Percentiles rank a stretch among this genome's conserved stretches.
Conservation (phyloP, 176 grass and related monocot genomes). For the Avena eriantha region DNA sequence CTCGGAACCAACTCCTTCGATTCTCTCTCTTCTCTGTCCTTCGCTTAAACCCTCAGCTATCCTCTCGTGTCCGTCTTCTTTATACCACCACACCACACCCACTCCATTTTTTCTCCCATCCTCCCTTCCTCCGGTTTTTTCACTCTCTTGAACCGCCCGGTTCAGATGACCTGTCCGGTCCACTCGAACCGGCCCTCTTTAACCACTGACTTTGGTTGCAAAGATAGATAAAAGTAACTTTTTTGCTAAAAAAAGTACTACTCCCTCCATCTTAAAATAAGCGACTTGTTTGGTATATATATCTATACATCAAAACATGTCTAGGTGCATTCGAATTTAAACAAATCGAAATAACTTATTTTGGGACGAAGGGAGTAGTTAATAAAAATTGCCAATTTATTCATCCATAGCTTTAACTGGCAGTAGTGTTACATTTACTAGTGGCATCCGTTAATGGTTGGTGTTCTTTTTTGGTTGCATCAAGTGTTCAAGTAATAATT, state of each 20-base stretch:
- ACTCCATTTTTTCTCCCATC: neutral
- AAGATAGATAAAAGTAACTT: too few species aligned
- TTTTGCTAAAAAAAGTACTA: too few species aligned
- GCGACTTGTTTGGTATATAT: too few species aligned
- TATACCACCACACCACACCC: constrained; percentile 39
- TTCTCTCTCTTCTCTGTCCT: neutral
- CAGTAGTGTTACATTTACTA: too few species aligned
- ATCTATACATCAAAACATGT: too few species aligned
- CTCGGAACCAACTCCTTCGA: constrained; percentile 28
- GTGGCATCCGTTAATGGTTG: too few species aligned
- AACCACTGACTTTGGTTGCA: neutral
- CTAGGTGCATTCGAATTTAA: too few species aligned
- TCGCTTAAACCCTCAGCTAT: constrained; percentile 63
- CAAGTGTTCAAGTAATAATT: neutral
- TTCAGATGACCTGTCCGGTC: neutral
- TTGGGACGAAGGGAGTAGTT: too few species aligned
- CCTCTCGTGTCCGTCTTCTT: constrained; percentile 39
- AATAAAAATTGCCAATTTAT: neutral
- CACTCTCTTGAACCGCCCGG: neutral
- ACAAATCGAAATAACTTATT: too few species aligned
- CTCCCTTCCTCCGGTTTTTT: neutral
- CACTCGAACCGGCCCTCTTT: neutral
- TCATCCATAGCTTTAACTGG: too few species aligned
- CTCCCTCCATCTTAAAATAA: too few species aligned
- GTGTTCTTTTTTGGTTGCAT: too few species aligned